Base-by-base conservation (phyloP, 768 basidiomycete genomes). In the Suillus discolor region DNA sequence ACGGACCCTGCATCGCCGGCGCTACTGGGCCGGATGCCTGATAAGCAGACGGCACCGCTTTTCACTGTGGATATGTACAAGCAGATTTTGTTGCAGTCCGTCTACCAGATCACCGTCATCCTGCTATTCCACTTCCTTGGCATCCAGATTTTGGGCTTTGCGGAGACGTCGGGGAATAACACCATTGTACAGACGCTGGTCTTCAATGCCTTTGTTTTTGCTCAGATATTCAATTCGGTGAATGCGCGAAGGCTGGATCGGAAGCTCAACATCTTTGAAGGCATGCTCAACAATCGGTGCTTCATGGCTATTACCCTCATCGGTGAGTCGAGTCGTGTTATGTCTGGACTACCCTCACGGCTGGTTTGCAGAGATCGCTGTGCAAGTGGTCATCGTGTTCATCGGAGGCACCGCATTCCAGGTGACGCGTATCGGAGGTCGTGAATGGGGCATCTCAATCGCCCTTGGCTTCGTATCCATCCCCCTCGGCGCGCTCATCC, bases 171-270 rank as follows among this genome's bases (percentile, higher is more conserved):
- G 2, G 65, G 66, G 6, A 77, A 80, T 47, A 73, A 85, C 23
- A 69, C 78, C 8, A 76, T 89, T 45, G 83, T 96, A 25, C 88
- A 90, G 72, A 96, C 97, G 0, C 81, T 99, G 20, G 93, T 98
- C 39, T 99, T 99, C 87, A 99, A 99, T 72, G 86, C 89, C 18
- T 99, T 98, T 72, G 97, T 99, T 57, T 98, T 98, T 74, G 93
- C 93, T 36, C 97, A 99, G 77, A 96, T 99, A 70, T 96, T 92
- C 85, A 97, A 96, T 79, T 95, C 94, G 47, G 76, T 98, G 77
- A 99, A 98, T 75, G 93, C 92, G 70, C 84, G 97, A 62, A 84
- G 94, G 42, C 81, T 99, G 57, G 96, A 98, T 71, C 87, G 85
- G 66, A 86, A 87, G 57, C 82, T 96, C 66, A 99, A 99, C 77